A percentile compares a stretch with the other conserved stretches of the same genome.
phyloP scores from a whole-genome alignment of 805 yeast species.

The Ogataea neopini region DNA sequence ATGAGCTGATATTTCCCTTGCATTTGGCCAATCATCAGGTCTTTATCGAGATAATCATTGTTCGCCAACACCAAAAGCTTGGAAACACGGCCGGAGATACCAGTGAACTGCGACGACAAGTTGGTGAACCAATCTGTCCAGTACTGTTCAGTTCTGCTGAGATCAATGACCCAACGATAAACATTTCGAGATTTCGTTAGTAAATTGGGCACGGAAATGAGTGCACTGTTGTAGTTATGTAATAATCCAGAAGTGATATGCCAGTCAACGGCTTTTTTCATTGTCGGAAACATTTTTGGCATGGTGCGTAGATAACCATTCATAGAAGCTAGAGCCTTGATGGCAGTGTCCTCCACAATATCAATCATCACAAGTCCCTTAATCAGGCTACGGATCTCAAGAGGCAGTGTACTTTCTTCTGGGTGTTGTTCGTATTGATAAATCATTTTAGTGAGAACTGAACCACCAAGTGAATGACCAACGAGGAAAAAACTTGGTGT shows the following conservation, averaged over 20 bases:
- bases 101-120: slow-evolving; percentile 54
- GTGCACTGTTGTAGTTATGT: slow-evolving; percentile 61
- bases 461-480: slow-evolving; percentile 94
- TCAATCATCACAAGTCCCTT: slow-evolving; percentile 81
- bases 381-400: slow-evolving; percentile 32
- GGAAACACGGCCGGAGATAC: slow-evolving; percentile 44
- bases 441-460: slow-evolving; percentile 64
- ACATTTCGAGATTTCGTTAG: slow-evolving; percentile 32
- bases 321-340: slow-evolving; percentile 68
- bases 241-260: slow-evolving; percentile 60
- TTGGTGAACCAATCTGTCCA: slow-evolving; percentile 87
- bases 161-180: slow-evolving; percentile 62
- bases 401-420: slow-evolving; percentile 5
- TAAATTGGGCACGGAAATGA: slow-evolving; percentile 74
- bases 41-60: slow-evolving; percentile 83
- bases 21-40: slow-evolving; percentile 93
- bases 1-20: slow-evolving; percentile 93
- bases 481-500: slow-evolving; percentile 54
- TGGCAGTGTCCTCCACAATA: slow-evolving; percentile 92
- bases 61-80: slow-evolving; percentile 83
- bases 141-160: slow-evolving; percentile 57
- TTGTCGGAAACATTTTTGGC: slow-evolving; percentile 57
- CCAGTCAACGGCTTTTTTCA: slow-evolving; percentile 76
- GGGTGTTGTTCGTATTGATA: slow-evolving; percentile 17
- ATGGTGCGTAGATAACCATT: slow-evolving; percentile 60